Percentiles rank a stretch among this genome's conserved stretches.
phyloP scores from a whole-genome alignment of 176 grass and related monocot species.

The Zea luxurians region DNA sequence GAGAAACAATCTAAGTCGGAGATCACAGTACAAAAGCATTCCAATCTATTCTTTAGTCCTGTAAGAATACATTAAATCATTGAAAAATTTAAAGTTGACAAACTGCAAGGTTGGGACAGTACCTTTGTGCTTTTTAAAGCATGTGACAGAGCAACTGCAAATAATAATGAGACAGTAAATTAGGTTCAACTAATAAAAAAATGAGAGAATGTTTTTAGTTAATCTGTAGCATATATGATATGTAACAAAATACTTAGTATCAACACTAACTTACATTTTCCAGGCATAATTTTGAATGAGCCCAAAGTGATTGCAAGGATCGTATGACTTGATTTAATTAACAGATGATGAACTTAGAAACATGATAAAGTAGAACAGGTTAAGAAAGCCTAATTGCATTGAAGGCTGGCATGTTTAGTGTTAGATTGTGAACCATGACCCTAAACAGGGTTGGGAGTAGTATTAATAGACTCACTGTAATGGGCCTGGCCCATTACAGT shows the following conservation, averaged over 20 bases:
- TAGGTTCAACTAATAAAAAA: constrained; percentile 28
- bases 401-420: background rate
- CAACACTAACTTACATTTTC: constrained; percentile 30
- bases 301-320: background rate
- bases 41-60: constrained; percentile 3
- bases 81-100: background rate
- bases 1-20: background rate
- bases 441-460: too few relatives aligned
- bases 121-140: constrained; percentile 99
- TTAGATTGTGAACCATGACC: too few relatives aligned
- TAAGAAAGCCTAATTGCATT: constrained; percentile 4
- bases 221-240: constrained; percentile 8
- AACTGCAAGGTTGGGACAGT: constrained; percentile 14
- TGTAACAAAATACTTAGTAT: constrained; percentile 12
- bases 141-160: constrained; percentile 88
- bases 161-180: constrained; percentile 27
- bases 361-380: background rate
- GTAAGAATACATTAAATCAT: background rate
- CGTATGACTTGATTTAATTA: constrained; percentile 3
- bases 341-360: background rate
- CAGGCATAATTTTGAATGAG: background rate
- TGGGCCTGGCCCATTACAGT: too few relatives aligned
- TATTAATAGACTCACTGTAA: too few relatives aligned
- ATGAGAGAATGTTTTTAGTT: background rate
- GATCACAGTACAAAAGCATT: background rate